Percentiles rank a stretch among this genome's conserved stretches.
phyloP scores from a whole-genome alignment of 768 basidiomycete species.

The Mycena olivaceomarginata region DNA sequence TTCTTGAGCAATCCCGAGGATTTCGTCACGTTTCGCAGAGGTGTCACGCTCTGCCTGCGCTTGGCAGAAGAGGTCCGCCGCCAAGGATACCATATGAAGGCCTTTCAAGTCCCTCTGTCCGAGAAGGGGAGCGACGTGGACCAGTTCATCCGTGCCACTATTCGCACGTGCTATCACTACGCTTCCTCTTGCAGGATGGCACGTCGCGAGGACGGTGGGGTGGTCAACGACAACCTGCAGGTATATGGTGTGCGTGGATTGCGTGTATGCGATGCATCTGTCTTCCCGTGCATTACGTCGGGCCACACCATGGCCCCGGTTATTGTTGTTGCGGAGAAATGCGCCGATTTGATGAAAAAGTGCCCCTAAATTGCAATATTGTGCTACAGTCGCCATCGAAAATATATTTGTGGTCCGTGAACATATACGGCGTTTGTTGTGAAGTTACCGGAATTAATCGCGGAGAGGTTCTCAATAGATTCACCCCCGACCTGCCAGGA shows the following conservation, averaged over 20 bases:
- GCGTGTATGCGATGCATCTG: conserved; percentile 59
- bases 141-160: conserved; percentile 43
- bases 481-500: no score
- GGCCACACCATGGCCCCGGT: not conserved
- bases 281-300: not conserved
- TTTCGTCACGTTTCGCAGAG: conserved; percentile 19
- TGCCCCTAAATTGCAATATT: no score
- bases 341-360: not conserved
- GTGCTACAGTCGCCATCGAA: no score
- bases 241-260: conserved; percentile 67
- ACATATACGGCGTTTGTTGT: no score
- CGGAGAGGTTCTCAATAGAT: no score
- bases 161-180: conserved; percentile 55
- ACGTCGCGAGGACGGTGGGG: conserved; percentile 52
- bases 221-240: conserved; percentile 64
- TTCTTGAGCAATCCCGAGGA: no score
- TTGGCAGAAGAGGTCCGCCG: conserved; percentile 44
- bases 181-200: conserved; percentile 46
- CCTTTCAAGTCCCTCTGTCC: conserved; percentile 48
- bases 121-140: conserved; percentile 49
- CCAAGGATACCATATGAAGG: conserved; percentile 47
- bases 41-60: conserved; percentile 23
- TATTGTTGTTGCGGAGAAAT: not conserved
- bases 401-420: no score
- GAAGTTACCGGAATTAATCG: no score